Evolutionary conservation across 192 early-diverging fungal species (phyloP).

Genomic region (Pilobolus umbonatus): DNA sequence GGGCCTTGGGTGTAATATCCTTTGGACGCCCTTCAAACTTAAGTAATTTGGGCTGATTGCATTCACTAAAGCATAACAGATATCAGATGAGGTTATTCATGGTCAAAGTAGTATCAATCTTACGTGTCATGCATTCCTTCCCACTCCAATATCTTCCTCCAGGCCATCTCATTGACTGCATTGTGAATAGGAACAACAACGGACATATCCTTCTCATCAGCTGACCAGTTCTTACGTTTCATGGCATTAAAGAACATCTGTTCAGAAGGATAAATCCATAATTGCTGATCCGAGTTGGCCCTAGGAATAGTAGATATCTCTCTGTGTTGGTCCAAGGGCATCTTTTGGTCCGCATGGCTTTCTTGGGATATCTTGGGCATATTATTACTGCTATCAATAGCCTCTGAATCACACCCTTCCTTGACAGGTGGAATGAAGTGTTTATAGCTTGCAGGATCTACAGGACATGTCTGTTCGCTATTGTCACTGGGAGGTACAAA

Average conservation of each 20-base stretch:
- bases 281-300: slow-evolving; percentile 42
- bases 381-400: slow-evolving; percentile 56
- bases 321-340: slow-evolving; percentile 54
- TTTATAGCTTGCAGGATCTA: slow-evolving; percentile 51
- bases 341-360: slow-evolving; percentile 35
- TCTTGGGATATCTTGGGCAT: slow-evolving; percentile 57
- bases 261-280: slow-evolving; percentile 90
- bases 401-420: slow-evolving; percentile 28
- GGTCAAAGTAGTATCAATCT: neutral
- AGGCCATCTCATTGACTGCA: slow-evolving; percentile 87
- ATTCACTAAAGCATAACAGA: slow-evolving; percentile 36
- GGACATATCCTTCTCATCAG: slow-evolving; percentile 78
- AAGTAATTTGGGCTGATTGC: slow-evolving; percentile 61
- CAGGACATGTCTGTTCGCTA: slow-evolving; percentile 43
- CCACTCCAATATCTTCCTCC: slow-evolving; percentile 85
- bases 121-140: slow-evolving; percentile 57
- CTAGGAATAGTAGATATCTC: slow-evolving; percentile 77
- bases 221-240: slow-evolving; percentile 86
- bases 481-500: slow-evolving; percentile 30
- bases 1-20: slow-evolving; percentile 69
- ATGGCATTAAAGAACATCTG: slow-evolving; percentile 97
- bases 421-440: slow-evolving; percentile 38
- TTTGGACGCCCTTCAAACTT: slow-evolving; percentile 72
- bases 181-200: slow-evolving; percentile 92
- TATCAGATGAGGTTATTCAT: neutral